These are phyloP conservation scores for Eucalyptus camaldulensis DNA, from an alignment of 345 rosid genomes.

Conservation along the genomic window DNA sequence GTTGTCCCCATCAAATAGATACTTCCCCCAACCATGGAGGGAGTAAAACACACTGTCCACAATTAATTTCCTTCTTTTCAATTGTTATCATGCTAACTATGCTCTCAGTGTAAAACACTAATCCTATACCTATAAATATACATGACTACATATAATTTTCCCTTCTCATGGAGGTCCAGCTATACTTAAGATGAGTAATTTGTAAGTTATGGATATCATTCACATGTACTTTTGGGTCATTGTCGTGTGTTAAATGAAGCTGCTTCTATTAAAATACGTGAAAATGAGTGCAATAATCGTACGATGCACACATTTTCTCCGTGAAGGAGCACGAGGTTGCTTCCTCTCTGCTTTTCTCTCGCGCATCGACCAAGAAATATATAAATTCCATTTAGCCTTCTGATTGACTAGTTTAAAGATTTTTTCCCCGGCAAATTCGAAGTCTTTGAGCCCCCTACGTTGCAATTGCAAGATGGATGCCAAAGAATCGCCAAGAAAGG, in stretches of 20 bases:
- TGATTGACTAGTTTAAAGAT: neutral
- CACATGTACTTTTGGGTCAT: neutral
- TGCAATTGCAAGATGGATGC: neutral
- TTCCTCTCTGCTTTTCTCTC: neutral
- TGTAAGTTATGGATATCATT: too few relatives aligned
- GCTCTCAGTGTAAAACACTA: neutral
- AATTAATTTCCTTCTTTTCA: neutral
- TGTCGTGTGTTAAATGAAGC: neutral
- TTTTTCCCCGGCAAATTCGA: neutral
- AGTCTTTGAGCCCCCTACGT: neutral
- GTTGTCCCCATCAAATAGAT: neutral
- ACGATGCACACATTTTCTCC: neutral
- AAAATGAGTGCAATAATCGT: neutral
- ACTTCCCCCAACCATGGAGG: neutral
- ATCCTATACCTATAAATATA: neutral
- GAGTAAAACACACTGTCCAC: neutral
- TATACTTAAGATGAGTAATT: too few relatives aligned
- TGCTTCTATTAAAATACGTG: neutral
- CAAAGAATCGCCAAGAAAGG: neutral
- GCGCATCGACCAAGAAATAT: neutral
- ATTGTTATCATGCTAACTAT: neutral
- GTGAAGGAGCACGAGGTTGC: neutral
- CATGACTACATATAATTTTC: too few relatives aligned
- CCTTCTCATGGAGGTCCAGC: neutral
- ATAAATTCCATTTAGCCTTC: neutral